Base-by-base conservation (phyloP, 345 rosid species). In the Luvunga scandens region DNA sequence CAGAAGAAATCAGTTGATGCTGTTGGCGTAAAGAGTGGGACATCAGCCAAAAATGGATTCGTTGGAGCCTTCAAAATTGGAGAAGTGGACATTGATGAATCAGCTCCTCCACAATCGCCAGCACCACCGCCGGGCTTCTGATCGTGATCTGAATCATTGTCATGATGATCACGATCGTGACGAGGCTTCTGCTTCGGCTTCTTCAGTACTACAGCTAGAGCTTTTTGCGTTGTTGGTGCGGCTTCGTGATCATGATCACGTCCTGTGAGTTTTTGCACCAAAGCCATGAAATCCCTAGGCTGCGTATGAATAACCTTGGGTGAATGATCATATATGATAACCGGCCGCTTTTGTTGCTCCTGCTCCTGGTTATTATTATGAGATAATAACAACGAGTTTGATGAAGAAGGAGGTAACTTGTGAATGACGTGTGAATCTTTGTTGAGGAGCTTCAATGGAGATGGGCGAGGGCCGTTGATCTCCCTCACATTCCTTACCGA, bases 221-320 rank as follows among this genome's bases (percentile, higher is more conserved):
- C 16, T 4, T 5, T 10, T 30, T 69, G 36, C 14, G 56, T 55
- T 27, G 33, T 2, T 34, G 53, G 22, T 4, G 38, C 0, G 34
- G 71, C 18, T 3, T 6, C 79, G 4, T 78, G 79, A 18, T 65
- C 83, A 0, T 6, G 85, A 82, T 12, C 18, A 9, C 78, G 22
- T 4, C 98, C 97, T 0, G 98, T 94, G 5, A 94, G 93, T 76
- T 84, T 86, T 36, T 92, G 98, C 81, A 94, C 97, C 84, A 94
- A 72, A 31, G 90, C 88, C 98, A 91, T 94, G 79, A 94, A 94
- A 79, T 94, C 94, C 24, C 83, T 83, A 2, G 98, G 90, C 7
- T 89, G 88, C 7, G 97, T 91, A 84, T 94, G 95, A 79, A 94
- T 94, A 75, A 94, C 78, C 77, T 87, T 91, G 1, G 98, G 95